A percentile compares a stretch with the other conserved stretches of the same genome.
Conservation (phyloP, 2,329 filamentous ascomycete species). For the Lithohypha guttulata region DNA sequence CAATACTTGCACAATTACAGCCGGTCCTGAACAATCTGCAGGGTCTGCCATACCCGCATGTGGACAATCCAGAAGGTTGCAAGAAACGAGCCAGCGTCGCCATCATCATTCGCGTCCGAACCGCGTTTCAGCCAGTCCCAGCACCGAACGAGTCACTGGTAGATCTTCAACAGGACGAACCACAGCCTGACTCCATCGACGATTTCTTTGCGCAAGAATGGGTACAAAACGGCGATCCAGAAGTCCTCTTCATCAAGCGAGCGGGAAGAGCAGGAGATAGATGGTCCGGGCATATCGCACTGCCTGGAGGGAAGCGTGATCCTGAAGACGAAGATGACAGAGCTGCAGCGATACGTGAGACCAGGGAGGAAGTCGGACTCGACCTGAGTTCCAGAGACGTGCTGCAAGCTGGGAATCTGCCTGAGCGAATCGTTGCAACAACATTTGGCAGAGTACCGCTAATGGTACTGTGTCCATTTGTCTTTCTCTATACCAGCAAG, state of each 20-base stretch:
- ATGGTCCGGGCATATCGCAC: slow-evolving; percentile 59
- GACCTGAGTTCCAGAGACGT: slow-evolving; percentile 42
- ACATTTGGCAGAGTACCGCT: slow-evolving; percentile 55
- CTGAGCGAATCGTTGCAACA: slow-evolving; percentile 55
- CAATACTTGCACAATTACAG: slow-evolving; percentile 17
- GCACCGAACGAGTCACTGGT: slow-evolving; percentile 21
- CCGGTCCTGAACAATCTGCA: slow-evolving; percentile 13
- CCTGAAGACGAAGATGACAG: slow-evolving; percentile 52
- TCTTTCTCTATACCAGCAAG: slow-evolving; percentile 51
- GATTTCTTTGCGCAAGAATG: slow-evolving; percentile 54
- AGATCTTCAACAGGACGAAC: slow-evolving; percentile 15
- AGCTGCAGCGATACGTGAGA: slow-evolving; percentile 53
- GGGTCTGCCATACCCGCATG: slow-evolving; percentile 31
- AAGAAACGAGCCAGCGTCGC: slow-evolving; percentile 56
- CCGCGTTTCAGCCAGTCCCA: slow-evolving; percentile 46
- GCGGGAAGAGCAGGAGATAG: slow-evolving; percentile 54
- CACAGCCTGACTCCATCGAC: slow-evolving; percentile 29
- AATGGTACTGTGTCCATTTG: slow-evolving; percentile 59
- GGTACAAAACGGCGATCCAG: slow-evolving; percentile 55
- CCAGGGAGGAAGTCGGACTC: slow-evolving; percentile 55
- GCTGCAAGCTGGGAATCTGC: slow-evolving; percentile 49
- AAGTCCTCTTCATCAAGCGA: slow-evolving; percentile 62
- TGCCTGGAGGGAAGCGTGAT: slow-evolving; percentile 58
- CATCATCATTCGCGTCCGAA: slow-evolving; percentile 52
- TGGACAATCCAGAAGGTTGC: slow-evolving; percentile 37